phyloP scores from a whole-genome alignment of 805 yeast genomes.

The Spathaspora passalidarum region DNA sequence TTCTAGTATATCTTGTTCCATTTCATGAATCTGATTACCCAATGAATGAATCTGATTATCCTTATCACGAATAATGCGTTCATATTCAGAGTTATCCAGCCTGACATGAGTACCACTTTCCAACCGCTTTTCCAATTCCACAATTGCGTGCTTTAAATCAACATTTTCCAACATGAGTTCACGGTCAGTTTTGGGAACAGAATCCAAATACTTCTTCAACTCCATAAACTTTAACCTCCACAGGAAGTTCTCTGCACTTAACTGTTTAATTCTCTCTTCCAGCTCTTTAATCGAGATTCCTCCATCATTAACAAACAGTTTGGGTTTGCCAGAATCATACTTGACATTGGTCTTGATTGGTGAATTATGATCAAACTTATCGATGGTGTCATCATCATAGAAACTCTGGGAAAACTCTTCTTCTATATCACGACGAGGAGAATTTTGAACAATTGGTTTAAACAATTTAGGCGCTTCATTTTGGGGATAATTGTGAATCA shows the following conservation, averaged over 20 bases:
- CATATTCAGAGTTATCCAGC: neutral
- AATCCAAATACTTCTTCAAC: slow-evolving; percentile 7
- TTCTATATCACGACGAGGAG: neutral
- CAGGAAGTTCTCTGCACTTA: slow-evolving; percentile 10
- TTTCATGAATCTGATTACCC: neutral
- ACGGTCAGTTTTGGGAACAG: slow-evolving; percentile 8
- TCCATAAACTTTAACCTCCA: slow-evolving; percentile 10
- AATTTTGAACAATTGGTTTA: slow-evolving; percentile 4
- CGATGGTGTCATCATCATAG: slow-evolving; percentile 8
- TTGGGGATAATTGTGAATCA: slow-evolving; percentile 7
- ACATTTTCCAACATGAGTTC: slow-evolving; percentile 8
- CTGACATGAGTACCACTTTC: neutral
- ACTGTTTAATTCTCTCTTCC: slow-evolving; percentile 10
- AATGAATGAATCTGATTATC: neutral
- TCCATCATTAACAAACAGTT: slow-evolving; percentile 4
- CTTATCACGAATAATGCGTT: neutral
- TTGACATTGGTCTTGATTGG: slow-evolving; percentile 1
- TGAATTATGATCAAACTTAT: slow-evolving; percentile 6
- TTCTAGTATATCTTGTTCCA: neutral
- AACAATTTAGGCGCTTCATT: neutral
- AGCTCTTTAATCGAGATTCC: slow-evolving; percentile 9
- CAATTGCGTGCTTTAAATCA: slow-evolving; percentile 5
- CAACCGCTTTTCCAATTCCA: neutral
- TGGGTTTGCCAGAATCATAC: neutral
- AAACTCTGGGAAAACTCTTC: slow-evolving; percentile 1